These are phyloP conservation scores for Suillus cothurnatus DNA, from an alignment of 768 basidiomycete genomes.

Conservation along the genomic window DNA sequence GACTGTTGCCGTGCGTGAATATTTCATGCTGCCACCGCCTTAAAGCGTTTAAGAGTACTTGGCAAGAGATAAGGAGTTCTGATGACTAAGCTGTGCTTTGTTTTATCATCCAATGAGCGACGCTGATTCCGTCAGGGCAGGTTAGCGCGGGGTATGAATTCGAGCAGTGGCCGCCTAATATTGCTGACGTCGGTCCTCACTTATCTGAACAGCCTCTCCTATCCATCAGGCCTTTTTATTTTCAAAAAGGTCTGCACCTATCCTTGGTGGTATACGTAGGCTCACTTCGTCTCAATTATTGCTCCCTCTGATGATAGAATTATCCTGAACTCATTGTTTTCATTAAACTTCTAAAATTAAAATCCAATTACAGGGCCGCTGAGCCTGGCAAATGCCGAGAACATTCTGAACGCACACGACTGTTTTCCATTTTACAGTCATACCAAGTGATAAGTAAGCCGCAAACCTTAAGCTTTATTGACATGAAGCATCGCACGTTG, in stretches of 20 bases:
- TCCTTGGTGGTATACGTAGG: no score
- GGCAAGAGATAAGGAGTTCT: constrained; percentile 15
- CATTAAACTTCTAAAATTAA: background rate
- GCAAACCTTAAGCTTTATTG: background rate
- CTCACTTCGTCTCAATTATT: no score
- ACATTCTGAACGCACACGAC: no score
- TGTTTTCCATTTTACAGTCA: no score
- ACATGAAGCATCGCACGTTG: background rate
- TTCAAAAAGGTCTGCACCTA: no score
- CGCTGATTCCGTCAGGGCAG: background rate
- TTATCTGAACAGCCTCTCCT: no score
- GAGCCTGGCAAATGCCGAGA: no score
- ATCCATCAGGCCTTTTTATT: no score
- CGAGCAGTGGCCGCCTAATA: background rate
- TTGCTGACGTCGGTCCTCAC: background rate
- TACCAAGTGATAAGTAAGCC: no score
- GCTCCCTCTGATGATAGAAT: no score
- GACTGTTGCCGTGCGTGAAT: constrained; percentile 10
- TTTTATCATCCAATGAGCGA: constrained; percentile 1
- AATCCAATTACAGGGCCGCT: background rate
- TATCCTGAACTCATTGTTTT: background rate
- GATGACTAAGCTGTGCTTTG: constrained; percentile 14
- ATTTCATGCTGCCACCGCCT: background rate
- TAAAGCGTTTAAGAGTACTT: background rate
- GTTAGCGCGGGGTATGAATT: background rate